These are phyloP conservation scores for Toxoplasma gondii DNA, from an alignment of 169 alveolate genomes.

Conservation along the genomic window DNA sequence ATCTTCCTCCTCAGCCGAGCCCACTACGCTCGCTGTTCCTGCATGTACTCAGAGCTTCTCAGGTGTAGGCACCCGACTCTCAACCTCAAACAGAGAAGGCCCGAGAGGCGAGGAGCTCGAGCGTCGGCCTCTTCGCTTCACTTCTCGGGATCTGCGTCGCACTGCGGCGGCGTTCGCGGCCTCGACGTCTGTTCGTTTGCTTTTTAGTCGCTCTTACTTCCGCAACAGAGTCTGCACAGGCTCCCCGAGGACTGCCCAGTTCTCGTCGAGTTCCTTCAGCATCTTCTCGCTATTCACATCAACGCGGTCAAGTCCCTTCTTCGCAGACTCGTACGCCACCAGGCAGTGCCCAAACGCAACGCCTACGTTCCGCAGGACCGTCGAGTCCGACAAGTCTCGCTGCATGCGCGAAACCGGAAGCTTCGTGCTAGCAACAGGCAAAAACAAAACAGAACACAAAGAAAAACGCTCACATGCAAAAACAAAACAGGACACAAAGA, in stretches of 20 bases:
- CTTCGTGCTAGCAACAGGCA: conserved; percentile 77
- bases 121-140: no score
- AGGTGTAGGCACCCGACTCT: no score
- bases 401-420: conserved; percentile 93
- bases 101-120: no score
- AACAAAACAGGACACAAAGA: background rate
- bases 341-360: conserved; percentile 77
- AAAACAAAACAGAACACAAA: background rate
- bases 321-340: conserved; percentile 83
- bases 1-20: no score
- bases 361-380: conserved; percentile 90
- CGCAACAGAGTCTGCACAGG: conserved; percentile 92
- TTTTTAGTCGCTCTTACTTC: conserved; percentile 66
- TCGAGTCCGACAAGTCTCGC: conserved; percentile 95
- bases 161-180: background rate
- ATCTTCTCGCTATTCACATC: conserved; percentile 78
- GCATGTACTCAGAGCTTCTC: no score
- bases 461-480: background rate
- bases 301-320: conserved; percentile 86
- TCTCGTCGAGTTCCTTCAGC: conserved; percentile 82
- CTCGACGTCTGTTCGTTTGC: background rate
- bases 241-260: conserved; percentile 95
- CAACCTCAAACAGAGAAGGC: no score
- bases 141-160: background rate
- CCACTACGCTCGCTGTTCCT: no score